Percentiles rank a stretch among this genome's conserved stretches.
Conservation (phyloP, 352 stramenopile genomes). For the Globisporangium recalcitrans region DNA sequence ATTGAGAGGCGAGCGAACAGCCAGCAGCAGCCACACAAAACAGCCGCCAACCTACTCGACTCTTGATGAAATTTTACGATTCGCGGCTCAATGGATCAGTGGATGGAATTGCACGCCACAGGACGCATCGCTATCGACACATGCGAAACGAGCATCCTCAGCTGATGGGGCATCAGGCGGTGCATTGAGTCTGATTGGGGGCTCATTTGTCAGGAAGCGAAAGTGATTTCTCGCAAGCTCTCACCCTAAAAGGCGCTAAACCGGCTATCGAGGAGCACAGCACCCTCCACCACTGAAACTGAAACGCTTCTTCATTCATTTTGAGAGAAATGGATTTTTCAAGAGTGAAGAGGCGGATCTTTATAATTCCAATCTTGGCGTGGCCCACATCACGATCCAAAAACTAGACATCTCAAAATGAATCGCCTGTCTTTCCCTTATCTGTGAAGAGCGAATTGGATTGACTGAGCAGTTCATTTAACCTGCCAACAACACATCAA, state of each 20-base stretch:
- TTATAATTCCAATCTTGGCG: too few relatives aligned
- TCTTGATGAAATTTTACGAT: conserved; percentile 1
- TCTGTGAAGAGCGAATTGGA: too few relatives aligned
- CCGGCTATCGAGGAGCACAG: not conserved
- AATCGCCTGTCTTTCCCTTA: too few relatives aligned
- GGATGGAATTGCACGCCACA: too few relatives aligned
- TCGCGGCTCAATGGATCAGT: too few relatives aligned
- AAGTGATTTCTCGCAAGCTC: not conserved
- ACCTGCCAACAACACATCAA: too few relatives aligned
- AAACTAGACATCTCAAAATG: not conserved
- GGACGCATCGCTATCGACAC: not conserved
- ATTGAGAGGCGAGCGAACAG: not conserved
- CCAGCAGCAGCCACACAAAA: not conserved
- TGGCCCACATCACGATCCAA: not conserved
- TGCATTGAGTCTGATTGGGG: not conserved
- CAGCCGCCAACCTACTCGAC: not conserved
- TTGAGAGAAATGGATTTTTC: not conserved
- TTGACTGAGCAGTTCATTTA: not conserved
- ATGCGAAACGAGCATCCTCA: not conserved
- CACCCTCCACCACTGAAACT: not conserved
- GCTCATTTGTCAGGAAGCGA: not conserved
- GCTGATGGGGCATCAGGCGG: not conserved
- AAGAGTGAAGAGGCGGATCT: not conserved
- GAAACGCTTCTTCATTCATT: not conserved
- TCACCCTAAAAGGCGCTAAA: not conserved